Evolutionary conservation across 352 stramenopile species (phyloP).

Genomic region (Lagenidium sp.): DNA sequence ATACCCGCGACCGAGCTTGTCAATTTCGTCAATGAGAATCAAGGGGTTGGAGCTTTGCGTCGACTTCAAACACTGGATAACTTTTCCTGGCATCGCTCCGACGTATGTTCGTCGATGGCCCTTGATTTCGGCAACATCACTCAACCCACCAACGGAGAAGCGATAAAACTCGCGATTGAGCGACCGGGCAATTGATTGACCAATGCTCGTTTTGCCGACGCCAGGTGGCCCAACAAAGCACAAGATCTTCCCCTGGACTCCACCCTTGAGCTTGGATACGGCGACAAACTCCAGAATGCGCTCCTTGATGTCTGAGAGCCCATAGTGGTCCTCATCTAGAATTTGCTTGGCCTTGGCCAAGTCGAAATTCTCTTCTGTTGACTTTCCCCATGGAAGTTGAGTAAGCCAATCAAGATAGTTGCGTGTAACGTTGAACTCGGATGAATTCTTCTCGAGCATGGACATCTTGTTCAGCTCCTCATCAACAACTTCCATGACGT

Average conservation of each 20-base stretch:
- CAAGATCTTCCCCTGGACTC: slow-evolving; percentile 97
- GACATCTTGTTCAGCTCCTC: slow-evolving; percentile 97
- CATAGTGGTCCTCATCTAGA: slow-evolving; percentile 97
- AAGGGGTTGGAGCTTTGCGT: slow-evolving; percentile 95
- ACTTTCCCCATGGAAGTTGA: slow-evolving; percentile 94
- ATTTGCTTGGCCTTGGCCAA: slow-evolving; percentile 89
- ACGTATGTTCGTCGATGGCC: slow-evolving; percentile 98
- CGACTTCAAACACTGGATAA: slow-evolving; percentile 98
- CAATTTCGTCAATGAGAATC: slow-evolving; percentile 97
- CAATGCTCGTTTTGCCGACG: slow-evolving; percentile 94
- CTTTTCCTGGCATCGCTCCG: slow-evolving; percentile 98
- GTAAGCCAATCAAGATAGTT: slow-evolving; percentile 99
- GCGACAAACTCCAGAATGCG: slow-evolving; percentile 99
- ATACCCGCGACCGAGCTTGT: slow-evolving; percentile 83
- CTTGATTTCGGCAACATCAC: slow-evolving; percentile 98
- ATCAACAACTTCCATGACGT: slow-evolving; percentile 92
- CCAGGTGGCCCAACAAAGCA: slow-evolving; percentile 94
- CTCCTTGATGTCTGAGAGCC: slow-evolving; percentile 97
- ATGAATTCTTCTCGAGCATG: slow-evolving; percentile 97
- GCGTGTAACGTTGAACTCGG: slow-evolving; percentile 98
- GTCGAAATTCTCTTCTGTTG: slow-evolving; percentile 96
- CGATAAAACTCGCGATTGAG: slow-evolving; percentile 98
- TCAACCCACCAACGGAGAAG: slow-evolving; percentile 96
- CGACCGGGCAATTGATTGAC: slow-evolving; percentile 93
- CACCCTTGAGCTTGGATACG: slow-evolving; percentile 94